These are phyloP conservation scores for Salinomyces thailandicus DNA, from an alignment of 2,329 filamentous ascomycete species.

Conservation along the genomic window DNA sequence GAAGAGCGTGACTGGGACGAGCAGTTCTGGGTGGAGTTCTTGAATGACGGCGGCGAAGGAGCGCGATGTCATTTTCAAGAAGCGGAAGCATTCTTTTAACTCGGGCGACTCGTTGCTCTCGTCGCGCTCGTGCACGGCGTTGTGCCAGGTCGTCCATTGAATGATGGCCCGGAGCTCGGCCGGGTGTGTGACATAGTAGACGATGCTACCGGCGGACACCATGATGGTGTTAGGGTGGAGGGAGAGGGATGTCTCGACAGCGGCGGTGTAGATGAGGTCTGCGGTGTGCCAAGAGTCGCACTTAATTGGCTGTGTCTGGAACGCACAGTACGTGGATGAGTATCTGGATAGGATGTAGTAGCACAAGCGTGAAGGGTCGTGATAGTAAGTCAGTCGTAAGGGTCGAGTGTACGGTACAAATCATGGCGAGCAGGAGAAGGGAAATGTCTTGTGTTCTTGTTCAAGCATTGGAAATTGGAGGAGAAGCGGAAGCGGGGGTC, in stretches of 20 bases:
- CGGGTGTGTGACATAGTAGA: conserved; percentile 27
- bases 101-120: conserved; percentile 61
- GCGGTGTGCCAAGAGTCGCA: neutral
- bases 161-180: conserved; percentile 29
- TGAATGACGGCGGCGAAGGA: conserved; percentile 91
- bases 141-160: conserved; percentile 75
- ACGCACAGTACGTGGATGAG: neutral
- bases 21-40: conserved; percentile 87
- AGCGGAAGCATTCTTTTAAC: conserved; percentile 73
- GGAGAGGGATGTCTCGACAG: neutral
- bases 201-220: conserved; percentile 21
- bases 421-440: too few species aligned
- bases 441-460: too few species aligned
- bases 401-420: neutral
- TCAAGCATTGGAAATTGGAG: neutral
- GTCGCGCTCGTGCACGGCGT: conserved; percentile 78
- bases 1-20: conserved; percentile 81
- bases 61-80: conserved; percentile 77
- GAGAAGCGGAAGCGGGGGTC: too few species aligned
- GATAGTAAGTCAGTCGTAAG: too few species aligned
- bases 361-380: neutral
- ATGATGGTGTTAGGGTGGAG: conserved; percentile 9
- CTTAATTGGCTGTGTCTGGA: neutral
- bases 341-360: neutral
- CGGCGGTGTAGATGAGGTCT: neutral